Evolutionary conservation across 75 land plant species (phyloP), one percentile per base, ranked within the genome.

Genomic region (Isoetes taiwanensis): DNA sequence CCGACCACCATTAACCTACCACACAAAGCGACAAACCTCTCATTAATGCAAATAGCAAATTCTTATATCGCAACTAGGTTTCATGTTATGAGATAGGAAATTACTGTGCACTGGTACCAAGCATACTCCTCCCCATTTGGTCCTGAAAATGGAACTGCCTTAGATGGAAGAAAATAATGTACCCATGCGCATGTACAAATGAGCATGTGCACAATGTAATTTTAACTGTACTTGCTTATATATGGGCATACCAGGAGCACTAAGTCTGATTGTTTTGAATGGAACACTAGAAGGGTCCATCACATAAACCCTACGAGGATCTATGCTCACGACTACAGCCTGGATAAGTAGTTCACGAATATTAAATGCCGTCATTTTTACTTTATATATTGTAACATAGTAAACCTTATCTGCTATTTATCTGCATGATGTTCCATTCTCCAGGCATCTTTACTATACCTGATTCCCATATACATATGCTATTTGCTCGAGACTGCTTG

Each of bases 301-400:
- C 38, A 94, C 53, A 38, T 84, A 94, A 1, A 88, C 78, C 61
- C 90, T 75, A 21, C 86, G 80, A 50, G 99, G 99, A 76, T 94
- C 99, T 63, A 94, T 94, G 65, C 99, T 94, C 41, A 94, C 99
- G 57, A 94, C 96, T 26, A 94, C 99, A 40, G 99, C 99, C 99
- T 94, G 61, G 34, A 32, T 23, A 6, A 48, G 41, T 28, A n/a
- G n/a, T n/a, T n/a, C n/a, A n/a, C n/a, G n/a, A n/a, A n/a, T n/a
- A n/a, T n/a, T n/a, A n/a, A n/a, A n/a, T n/a, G n/a, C n/a, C n/a
- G n/a, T n/a, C n/a, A n/a, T n/a, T n/a, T n/a, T n/a, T n/a, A n/a
- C n/a, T n/a, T n/a, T n/a, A n/a, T n/a, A n/a, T n/a, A n/a, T n/a
- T n/a, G n/a, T n/a, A n/a, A n/a, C n/a, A n/a, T n/a, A n/a, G n/a